Conservation (phyloP, 768 basidiomycete genomes). For the Dendrothele bispora region DNA sequence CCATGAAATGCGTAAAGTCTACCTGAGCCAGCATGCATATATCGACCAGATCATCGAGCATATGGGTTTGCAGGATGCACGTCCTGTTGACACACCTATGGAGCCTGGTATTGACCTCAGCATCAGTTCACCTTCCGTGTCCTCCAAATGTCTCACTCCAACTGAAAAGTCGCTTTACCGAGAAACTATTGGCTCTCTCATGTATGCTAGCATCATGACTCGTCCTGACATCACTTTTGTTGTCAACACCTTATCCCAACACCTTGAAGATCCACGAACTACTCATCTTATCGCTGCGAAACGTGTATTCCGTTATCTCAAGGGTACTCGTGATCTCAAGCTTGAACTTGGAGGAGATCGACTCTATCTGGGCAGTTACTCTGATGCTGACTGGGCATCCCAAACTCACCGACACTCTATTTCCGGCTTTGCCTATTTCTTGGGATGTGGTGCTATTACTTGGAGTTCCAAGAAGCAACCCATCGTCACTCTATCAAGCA, state of each 20-base stretch:
- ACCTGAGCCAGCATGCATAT: constrained; percentile 23
- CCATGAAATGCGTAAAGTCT: constrained; percentile 14
- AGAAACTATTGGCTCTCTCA: constrained; percentile 11
- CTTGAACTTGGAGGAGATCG: constrained; percentile 7
- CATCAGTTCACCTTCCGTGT: constrained; percentile 6
- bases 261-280: constrained; percentile 10
- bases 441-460: constrained; percentile 25
- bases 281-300: constrained; percentile 12
- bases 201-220: constrained; percentile 13
- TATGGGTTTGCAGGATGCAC: constrained; percentile 18
- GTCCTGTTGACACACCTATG: constrained; percentile 24
- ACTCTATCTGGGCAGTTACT: constrained; percentile 5
- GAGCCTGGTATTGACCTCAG: constrained; percentile 21
- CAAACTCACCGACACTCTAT: constrained; percentile 25
- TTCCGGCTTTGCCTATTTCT: constrained; percentile 29
- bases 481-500: constrained; percentile 32
- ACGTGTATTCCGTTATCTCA: constrained; percentile 17
- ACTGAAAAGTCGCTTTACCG: constrained; percentile 10
- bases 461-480: constrained; percentile 34
- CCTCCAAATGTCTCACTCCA: background rate
- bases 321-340: constrained; percentile 9
- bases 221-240: constrained; percentile 14
- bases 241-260: constrained; percentile 12
- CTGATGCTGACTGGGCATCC: constrained; percentile 13
- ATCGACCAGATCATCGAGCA: constrained; percentile 17